Base-by-base conservation (phyloP, 179 eudicot species). In the Spergularia azorica region DNA sequence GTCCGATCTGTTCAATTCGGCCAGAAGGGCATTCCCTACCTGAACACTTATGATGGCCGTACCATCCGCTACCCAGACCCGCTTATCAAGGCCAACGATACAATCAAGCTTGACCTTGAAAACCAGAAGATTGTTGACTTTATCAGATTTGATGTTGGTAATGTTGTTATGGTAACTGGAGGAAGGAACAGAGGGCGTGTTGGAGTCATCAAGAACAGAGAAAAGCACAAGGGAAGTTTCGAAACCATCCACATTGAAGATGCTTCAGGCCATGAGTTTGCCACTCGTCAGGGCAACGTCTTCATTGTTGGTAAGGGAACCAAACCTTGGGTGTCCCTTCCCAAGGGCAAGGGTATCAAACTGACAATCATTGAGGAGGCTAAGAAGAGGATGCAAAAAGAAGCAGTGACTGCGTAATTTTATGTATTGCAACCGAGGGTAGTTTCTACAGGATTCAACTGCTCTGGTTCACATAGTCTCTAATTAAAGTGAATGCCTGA, bases 291-390 rank as follows among this genome's bases (percentile, higher is more conserved):
- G 79, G 84, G 85, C 0, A 87, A 89, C 72, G 89, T 87, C 18
- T 89, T 82, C 77, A 89, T 87, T 16, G 83, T 87, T 48, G 90
- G 90, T 2, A 89, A 89, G 76, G 92, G 92, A 8, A 71, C 89
- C 58, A 89, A 87, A 79, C 90, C 92, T 0, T 87, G 88, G 90
- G 84, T 87, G 6, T 87, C 86, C 1, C 84, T 87, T 11, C 90
- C 90, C 15, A 89, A 89, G 90, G 90, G 89, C 9, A 89, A 89
- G 67, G 92, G 89, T 70, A 83, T 88, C 58, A 88, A 88, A 79
- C 63, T 88, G 67, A 32, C 86, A 41, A 80, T 88, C 66, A 88
- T 86, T 2, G 89, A 88, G 79, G 89, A 86, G 85, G 85, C 88
- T 15, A 69, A 79, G 26, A 80, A 75, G 72, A 73, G 77, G 51